These are phyloP conservation scores for Ophiostoma angusticollis DNA, from an alignment of 2,329 filamentous ascomycete species.

Conservation along the genomic window DNA sequence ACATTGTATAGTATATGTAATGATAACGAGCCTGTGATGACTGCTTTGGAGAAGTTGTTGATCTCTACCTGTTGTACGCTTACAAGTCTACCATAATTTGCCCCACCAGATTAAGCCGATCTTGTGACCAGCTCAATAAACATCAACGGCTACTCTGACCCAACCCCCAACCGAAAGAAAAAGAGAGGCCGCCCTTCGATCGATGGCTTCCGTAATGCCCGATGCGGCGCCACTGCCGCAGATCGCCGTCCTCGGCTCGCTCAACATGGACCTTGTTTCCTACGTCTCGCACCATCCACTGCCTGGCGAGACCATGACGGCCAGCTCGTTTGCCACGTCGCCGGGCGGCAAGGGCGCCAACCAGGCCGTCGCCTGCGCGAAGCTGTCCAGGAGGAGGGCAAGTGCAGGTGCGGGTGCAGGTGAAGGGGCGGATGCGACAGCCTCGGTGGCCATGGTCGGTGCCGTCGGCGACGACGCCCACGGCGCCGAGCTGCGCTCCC, in stretches of 20 bases:
- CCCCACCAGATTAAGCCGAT: too few relatives aligned
- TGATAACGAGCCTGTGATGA: too few relatives aligned
- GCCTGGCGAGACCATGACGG: slow-evolving; percentile 78
- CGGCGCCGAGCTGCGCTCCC: slow-evolving; percentile 43
- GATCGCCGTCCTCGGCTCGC: slow-evolving; percentile 80
- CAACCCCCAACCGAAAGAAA: background rate
- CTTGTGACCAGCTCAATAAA: too few relatives aligned
- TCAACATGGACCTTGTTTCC: slow-evolving; percentile 90
- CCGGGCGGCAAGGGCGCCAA: slow-evolving; percentile 93
- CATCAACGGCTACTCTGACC: too few relatives aligned
- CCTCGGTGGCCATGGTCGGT: slow-evolving; percentile 55
- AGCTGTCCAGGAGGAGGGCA: slow-evolving; percentile 51
- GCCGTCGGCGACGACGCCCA: slow-evolving; percentile 60
- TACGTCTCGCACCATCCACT: slow-evolving; percentile 71
- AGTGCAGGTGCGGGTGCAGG: slow-evolving; percentile 22
- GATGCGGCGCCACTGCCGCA: slow-evolving; percentile 21
- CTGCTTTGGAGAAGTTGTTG: too few relatives aligned
- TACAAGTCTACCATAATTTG: too few relatives aligned
- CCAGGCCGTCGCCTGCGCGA: slow-evolving; percentile 80
- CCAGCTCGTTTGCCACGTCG: slow-evolving; percentile 63
- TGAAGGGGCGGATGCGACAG: slow-evolving; percentile 21
- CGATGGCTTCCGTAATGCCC: too few relatives aligned
- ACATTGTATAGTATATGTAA: too few relatives aligned
- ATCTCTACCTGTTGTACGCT: too few relatives aligned
- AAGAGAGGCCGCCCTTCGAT: too few relatives aligned